phyloP scores from a whole-genome alignment of 352 stramenopile species.

The Phytopythium montanum region DNA sequence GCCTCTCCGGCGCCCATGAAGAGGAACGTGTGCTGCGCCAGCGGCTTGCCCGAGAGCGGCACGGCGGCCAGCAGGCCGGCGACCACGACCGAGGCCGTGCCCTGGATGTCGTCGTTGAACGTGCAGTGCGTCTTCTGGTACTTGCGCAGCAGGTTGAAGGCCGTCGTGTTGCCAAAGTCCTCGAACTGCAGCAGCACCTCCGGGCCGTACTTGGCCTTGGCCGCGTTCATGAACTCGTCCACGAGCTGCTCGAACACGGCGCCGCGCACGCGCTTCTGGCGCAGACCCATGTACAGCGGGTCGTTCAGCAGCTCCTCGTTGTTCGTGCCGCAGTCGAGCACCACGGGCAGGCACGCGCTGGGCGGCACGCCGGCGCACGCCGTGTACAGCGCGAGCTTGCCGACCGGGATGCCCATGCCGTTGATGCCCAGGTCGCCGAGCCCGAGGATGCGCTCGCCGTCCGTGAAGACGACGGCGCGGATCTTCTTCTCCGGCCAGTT shows the following conservation, averaged over 20 bases:
- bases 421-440: slow-evolving; percentile 94
- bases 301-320: slow-evolving; percentile 92
- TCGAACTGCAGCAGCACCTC: slow-evolving; percentile 87
- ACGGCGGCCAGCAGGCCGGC: slow-evolving; percentile 71
- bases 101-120: slow-evolving; percentile 98
- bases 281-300: slow-evolving; percentile 94
- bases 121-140: slow-evolving; percentile 83
- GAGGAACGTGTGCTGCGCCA: slow-evolving; percentile 94
- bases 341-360: slow-evolving; percentile 91
- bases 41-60: slow-evolving; percentile 61
- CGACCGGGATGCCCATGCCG: slow-evolving; percentile 92
- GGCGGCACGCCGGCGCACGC: slow-evolving; percentile 92
- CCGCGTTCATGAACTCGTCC: slow-evolving; percentile 95
- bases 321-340: slow-evolving; percentile 95
- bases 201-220: slow-evolving; percentile 86
- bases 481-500: slow-evolving; percentile 97
- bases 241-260: slow-evolving; percentile 93
- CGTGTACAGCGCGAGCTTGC: slow-evolving; percentile 95
- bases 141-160: slow-evolving; percentile 83
- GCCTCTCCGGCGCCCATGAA: slow-evolving; percentile 94
- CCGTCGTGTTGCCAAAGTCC: slow-evolving; percentile 87
- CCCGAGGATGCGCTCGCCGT: slow-evolving; percentile 94
- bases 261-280: slow-evolving; percentile 85
- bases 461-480: slow-evolving; percentile 95
- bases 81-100: slow-evolving; percentile 77